These are phyloP conservation scores for Globisporangium alternatum DNA, from an alignment of 352 stramenopile species.

Conservation along the genomic window DNA sequence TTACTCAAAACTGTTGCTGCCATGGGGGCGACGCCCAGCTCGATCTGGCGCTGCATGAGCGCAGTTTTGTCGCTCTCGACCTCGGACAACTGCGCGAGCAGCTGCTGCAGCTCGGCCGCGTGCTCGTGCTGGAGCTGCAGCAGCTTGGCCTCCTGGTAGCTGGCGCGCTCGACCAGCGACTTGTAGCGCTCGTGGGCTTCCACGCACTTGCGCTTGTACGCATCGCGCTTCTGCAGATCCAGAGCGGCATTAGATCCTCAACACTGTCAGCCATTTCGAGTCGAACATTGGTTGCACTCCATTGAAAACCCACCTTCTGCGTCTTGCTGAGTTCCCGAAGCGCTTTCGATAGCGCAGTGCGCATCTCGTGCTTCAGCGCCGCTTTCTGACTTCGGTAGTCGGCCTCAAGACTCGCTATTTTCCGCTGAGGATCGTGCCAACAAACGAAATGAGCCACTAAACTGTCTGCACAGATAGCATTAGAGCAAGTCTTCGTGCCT, in stretches of 20 bases:
- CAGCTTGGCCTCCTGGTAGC: constrained; percentile 38
- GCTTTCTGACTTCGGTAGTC: constrained; percentile 34
- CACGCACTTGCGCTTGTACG: constrained; percentile 81
- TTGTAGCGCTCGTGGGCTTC: constrained; percentile 79
- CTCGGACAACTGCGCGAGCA: constrained; percentile 64
- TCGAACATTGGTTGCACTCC: too few relatives aligned
- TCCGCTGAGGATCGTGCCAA: constrained; percentile 28
- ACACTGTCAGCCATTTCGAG: neutral
- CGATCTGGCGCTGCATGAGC: constrained; percentile 53
- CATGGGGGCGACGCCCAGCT: constrained; percentile 23
- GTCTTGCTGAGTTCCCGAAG: constrained; percentile 56
- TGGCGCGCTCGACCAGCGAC: constrained; percentile 37
- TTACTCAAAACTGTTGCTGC: constrained; percentile 14
- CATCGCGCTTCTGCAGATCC: constrained; percentile 58
- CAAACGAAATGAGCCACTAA: neutral
- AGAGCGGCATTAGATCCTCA: neutral
- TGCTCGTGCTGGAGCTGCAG: constrained; percentile 62
- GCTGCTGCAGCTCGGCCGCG: constrained; percentile 48
- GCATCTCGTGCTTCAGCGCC: constrained; percentile 54
- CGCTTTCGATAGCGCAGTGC: constrained; percentile 49
- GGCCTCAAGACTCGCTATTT: constrained; percentile 36
- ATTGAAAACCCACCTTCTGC: constrained; percentile 40
- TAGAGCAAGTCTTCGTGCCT: constrained; percentile 27
- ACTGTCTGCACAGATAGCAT: too few relatives aligned
- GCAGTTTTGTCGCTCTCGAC: constrained; percentile 66